phyloP scores from a whole-genome alignment of 345 rosid species.

The Balakata baccata region DNA sequence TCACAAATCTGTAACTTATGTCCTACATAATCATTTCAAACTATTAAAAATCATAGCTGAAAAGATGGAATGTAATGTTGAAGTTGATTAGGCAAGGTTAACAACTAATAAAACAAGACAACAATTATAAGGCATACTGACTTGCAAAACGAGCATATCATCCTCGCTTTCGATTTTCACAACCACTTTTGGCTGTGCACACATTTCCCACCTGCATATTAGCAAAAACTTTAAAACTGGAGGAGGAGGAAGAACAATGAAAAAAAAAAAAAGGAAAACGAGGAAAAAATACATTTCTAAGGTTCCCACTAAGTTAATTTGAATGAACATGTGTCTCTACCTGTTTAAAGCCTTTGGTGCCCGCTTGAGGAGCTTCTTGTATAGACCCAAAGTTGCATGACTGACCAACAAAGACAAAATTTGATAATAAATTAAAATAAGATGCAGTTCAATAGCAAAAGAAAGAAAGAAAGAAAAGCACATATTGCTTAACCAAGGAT shows the following conservation, averaged over 20 bases:
- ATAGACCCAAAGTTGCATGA: constrained; percentile 96
- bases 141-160: constrained; percentile 87
- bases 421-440: constrained; percentile 9
- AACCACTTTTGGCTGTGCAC: constrained; percentile 96
- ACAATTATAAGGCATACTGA: constrained; percentile 36
- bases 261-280: not conserved
- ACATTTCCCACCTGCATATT: constrained; percentile 81
- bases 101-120: not conserved
- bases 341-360: constrained; percentile 85
- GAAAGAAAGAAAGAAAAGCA: not conserved
- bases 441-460: not conserved
- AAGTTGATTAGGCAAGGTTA: not conserved
- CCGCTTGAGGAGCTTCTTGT: constrained; percentile 67
- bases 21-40: no score
- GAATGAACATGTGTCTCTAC: constrained; percentile 29
- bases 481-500: not conserved
- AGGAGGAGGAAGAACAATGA: not conserved
- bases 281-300: not conserved
- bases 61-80: not conserved
- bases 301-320: not conserved
- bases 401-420: constrained; percentile 36
- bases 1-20: no score
- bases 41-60: not conserved
- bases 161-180: constrained; percentile 87
- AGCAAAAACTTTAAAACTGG: constrained; percentile 2